Evolutionary conservation across 2,329 filamentous ascomycete genomes (phyloP).

Genomic region (Sporothrix pseudoabietina): DNA sequence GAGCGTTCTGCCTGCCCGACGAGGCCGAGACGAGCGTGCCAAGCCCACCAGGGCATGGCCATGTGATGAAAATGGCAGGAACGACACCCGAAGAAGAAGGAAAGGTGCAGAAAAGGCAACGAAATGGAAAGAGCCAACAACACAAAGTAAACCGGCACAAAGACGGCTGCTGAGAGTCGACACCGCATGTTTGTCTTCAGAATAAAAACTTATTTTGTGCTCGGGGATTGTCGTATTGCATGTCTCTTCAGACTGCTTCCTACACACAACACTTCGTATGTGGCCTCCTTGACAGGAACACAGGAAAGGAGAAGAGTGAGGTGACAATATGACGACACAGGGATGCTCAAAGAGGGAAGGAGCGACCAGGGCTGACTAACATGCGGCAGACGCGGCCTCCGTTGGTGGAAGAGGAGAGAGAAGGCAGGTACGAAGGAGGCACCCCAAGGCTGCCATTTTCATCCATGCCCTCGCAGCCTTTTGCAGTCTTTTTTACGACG

Average conservation of each 20-base stretch:
- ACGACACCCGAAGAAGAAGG: neutral
- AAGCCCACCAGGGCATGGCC: conserved; percentile 18
- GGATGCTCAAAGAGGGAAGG: neutral
- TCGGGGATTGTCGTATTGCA: too few relatives aligned
- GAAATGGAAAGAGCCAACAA: neutral
- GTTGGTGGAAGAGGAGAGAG: neutral
- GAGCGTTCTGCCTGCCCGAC: conserved; percentile 10
- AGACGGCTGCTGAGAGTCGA: neutral
- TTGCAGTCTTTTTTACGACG: neutral
- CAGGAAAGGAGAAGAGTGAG: neutral
- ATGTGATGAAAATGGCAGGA: conserved; percentile 22
- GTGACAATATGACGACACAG: conserved; percentile 13
- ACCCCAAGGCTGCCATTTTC: neutral
- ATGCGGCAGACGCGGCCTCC: conserved; percentile 18
- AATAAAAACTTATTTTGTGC: neutral
- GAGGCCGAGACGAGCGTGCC: neutral
- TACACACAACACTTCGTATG: neutral
- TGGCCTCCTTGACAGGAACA: neutral
- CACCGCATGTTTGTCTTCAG: neutral
- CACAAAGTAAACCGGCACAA: neutral
- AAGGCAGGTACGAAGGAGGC: neutral
- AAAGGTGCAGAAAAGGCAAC: neutral
- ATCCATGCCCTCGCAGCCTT: neutral
- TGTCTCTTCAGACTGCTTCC: neutral
- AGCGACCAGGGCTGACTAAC: neutral